These are phyloP conservation scores for Alternaria gansuensis DNA, from an alignment of 2,329 filamentous ascomycete genomes.

Conservation along the genomic window DNA sequence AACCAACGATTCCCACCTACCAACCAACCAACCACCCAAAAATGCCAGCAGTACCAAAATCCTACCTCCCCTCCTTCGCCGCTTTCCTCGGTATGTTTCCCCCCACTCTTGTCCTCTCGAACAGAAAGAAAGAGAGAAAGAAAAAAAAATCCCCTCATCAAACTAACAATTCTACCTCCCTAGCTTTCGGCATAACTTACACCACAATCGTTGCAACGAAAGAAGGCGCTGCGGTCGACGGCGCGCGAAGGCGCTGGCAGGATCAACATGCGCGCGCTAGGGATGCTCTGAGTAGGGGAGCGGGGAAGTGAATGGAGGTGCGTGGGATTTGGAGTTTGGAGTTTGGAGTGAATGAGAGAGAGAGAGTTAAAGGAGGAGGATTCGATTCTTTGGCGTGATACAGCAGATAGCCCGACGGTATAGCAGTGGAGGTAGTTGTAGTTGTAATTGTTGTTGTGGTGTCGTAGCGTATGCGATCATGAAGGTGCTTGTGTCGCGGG, in stretches of 20 bases:
- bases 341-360: not conserved
- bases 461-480: too few species aligned
- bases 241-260: slow-evolving; percentile 48
- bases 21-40: slow-evolving; percentile 10
- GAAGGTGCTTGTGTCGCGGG: too few species aligned
- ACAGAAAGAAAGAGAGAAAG: not conserved
- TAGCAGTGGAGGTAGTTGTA: too few species aligned
- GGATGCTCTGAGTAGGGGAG: slow-evolving; percentile 26
- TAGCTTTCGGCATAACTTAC: slow-evolving; percentile 46
- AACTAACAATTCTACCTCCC: slow-evolving; percentile 10
- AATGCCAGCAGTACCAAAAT: slow-evolving; percentile 47
- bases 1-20: not conserved
- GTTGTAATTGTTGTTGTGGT: too few species aligned
- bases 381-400: too few species aligned
- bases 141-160: not conserved
- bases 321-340: not conserved
- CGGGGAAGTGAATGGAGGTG: not conserved
- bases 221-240: slow-evolving; percentile 48
- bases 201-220: slow-evolving; percentile 43
- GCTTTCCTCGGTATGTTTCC: slow-evolving; percentile 44
- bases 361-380: too few species aligned
- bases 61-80: slow-evolving; percentile 45
- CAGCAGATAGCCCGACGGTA: too few species aligned
- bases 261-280: slow-evolving; percentile 38
- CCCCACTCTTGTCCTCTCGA: not conserved